A percentile compares a stretch with the other conserved stretches of the same genome.
phyloP scores from a whole-genome alignment of 2,329 filamentous ascomycete species.

The Paecilomyces dactylethromorphus region DNA sequence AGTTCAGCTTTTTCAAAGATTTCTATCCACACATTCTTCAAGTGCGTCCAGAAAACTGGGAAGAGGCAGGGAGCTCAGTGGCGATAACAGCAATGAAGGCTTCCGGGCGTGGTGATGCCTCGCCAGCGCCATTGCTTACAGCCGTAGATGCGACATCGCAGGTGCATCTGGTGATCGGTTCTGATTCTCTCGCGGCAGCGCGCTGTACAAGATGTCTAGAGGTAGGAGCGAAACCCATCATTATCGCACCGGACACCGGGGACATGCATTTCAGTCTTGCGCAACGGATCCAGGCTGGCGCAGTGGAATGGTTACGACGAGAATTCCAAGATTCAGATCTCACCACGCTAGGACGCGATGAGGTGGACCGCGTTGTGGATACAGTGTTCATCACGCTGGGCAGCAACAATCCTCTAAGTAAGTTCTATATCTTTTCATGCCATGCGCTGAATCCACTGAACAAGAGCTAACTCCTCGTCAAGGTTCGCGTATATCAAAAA shows the following conservation, averaged over 20 bases:
- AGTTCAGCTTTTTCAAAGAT: neutral
- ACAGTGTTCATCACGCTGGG: slow-evolving; percentile 78
- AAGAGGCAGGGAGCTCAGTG: neutral
- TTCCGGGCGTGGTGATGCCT: slow-evolving; percentile 15
- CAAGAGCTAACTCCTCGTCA: neutral
- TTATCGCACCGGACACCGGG: slow-evolving; percentile 64
- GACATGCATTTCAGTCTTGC: slow-evolving; percentile 53
- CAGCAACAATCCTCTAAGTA: slow-evolving; percentile 44
- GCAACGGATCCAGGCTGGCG: slow-evolving; percentile 37
- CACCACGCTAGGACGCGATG: slow-evolving; percentile 67
- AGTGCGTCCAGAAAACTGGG: neutral
- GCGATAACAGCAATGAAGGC: slow-evolving; percentile 22
- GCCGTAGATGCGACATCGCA: slow-evolving; percentile 35
- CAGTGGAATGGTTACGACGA: slow-evolving; percentile 35
- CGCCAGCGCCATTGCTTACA: slow-evolving; percentile 28
- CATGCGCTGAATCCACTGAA: slow-evolving; percentile 18
- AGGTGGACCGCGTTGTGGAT: slow-evolving; percentile 74
- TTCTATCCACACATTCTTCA: neutral
- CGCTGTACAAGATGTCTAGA: slow-evolving; percentile 73
- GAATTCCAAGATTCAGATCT: slow-evolving; percentile 67
- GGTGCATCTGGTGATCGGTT: slow-evolving; percentile 78
- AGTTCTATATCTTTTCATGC: slow-evolving; percentile 20
- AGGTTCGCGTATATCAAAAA: slow-evolving; percentile 62
- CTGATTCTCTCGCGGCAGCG: slow-evolving; percentile 78
- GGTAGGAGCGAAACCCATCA: slow-evolving; percentile 72